Conservation (phyloP, 257 asterid species). For the Henckelia pumila region DNA sequence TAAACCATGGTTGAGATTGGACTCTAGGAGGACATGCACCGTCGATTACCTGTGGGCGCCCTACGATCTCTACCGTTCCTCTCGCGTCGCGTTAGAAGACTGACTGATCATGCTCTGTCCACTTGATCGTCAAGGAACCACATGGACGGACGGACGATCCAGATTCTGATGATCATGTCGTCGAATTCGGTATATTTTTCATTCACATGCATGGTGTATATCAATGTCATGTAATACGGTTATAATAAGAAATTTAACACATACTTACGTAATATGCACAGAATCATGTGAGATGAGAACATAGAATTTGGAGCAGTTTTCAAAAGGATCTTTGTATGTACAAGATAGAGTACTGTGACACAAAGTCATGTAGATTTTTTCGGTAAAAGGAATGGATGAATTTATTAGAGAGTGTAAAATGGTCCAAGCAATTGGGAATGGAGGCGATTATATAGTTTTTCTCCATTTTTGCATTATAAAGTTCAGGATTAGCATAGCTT, state of each 20-base stretch:
- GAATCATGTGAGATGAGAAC: neutral
- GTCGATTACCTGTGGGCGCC: conserved; percentile 86
- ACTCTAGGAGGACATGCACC: conserved; percentile 67
- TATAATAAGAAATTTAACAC: too few relatives aligned
- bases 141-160: neutral
- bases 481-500: conserved; percentile 7
- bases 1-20: conserved; percentile 84
- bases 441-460: too few relatives aligned
- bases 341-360: neutral
- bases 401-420: conserved; percentile 5
- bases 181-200: too few relatives aligned
- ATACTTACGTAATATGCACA: neutral
- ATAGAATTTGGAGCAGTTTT: too few relatives aligned
- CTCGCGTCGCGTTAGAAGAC: conserved; percentile 63
- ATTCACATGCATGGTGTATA: neutral
- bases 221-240: neutral
- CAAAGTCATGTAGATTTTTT: conserved; percentile 1
- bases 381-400: neutral
- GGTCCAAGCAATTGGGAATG: conserved; percentile 10
- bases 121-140: neutral
- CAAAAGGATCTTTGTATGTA: neutral
- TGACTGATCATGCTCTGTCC: conserved; percentile 20
- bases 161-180: neutral
- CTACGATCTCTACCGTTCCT: conserved; percentile 59
- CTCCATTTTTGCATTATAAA: conserved; percentile 9